These are phyloP conservation scores for Rutstroemia sydowiana DNA, from an alignment of 2,329 filamentous ascomycete species.

Conservation along the genomic window DNA sequence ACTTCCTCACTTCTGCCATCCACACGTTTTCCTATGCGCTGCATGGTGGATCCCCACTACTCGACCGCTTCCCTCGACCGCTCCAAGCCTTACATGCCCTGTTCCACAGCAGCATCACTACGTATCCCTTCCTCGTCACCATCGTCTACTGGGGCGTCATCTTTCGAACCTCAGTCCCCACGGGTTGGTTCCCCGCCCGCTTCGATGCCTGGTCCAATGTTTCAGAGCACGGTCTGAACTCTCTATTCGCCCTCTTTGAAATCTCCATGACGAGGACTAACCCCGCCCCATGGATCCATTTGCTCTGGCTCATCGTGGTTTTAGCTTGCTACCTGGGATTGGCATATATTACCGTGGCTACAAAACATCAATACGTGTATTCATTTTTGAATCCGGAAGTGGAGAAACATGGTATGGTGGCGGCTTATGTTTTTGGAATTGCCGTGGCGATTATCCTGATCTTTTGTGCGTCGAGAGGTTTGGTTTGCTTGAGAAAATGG, in stretches of 20 bases:
- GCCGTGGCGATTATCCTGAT: conserved; percentile 22
- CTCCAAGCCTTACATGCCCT: conserved; percentile 59
- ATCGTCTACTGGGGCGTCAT: conserved; percentile 64
- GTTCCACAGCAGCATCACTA: conserved; percentile 55
- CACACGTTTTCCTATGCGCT: conserved; percentile 64
- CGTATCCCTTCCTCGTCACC: conserved; percentile 62
- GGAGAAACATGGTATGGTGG: conserved; percentile 17
- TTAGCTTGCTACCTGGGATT: conserved; percentile 65
- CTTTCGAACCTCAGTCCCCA: conserved; percentile 37
- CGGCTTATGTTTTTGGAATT: conserved; percentile 25
- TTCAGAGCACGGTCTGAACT: conserved; percentile 70
- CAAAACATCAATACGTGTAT: conserved; percentile 70
- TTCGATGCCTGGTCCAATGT: conserved; percentile 59
- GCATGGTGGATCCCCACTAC: conserved; percentile 45
- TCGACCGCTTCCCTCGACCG: conserved; percentile 51
- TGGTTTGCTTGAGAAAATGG: conserved; percentile 19
- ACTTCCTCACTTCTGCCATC: conserved; percentile 58
- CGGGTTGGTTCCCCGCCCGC: conserved; percentile 32
- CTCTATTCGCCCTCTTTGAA: conserved; percentile 67
- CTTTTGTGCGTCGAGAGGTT: conserved; percentile 17
- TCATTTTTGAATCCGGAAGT: conserved; percentile 59
- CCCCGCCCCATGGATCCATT: conserved; percentile 55
- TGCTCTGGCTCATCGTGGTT: conserved; percentile 61
- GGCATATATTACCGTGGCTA: conserved; percentile 65
- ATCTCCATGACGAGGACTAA: conserved; percentile 60